Evolutionary conservation across 2,329 filamentous ascomycete species (phyloP), one percentile per base, ranked within the genome.

Genomic region (Emmonsia crescens): DNA sequence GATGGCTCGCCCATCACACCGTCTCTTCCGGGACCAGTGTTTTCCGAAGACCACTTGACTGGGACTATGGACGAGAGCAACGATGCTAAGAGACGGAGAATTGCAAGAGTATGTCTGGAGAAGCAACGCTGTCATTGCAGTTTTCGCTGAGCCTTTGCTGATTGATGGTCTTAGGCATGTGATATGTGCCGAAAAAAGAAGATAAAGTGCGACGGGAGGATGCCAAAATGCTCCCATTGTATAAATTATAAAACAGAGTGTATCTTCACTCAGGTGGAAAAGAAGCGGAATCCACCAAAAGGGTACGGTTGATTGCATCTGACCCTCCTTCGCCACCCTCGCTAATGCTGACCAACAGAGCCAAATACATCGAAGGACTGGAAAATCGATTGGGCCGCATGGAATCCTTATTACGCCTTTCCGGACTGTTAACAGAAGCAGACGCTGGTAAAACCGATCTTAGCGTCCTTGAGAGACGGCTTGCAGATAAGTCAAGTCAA

Each of bases 211-310:
- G 94, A 97, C 73, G 93, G 94, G 67, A 96, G 95, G 78, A 85
- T 96, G 77, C 93, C 94, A 44, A 86, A 91, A 64, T 99, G 94
- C 76, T 92, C 90, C 8, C 94, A 97, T 76, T 99, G 93, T 75
- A 88, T 89, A 74, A 97, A 96, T 75, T 96, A 96, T 80, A 96
- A 96, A 81, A 96, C 92, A 5, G 91, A 96, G 69, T 99, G 93
- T 75, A 85, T 96, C 68, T 97, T 97, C 73, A 97, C 94, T 0
- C 91, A 96, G 73, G 92, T 97, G 44, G 94, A 99, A 79, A 99
- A 99, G 85, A 99, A 99, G 82, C 85, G 94, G 63, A 94, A 89
- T 74, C 93, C 94, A 60, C 94, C 93, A 0, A 99, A 97, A 81
- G 93, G 94, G 91, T 96, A 82, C 67, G 83, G 74, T 40, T 44